A percentile compares a stretch with the other conserved stretches of the same genome.
These are phyloP conservation scores for Westerdykella ornata DNA, from an alignment of 2,329 filamentous ascomycete species.

Conservation along the genomic window DNA sequence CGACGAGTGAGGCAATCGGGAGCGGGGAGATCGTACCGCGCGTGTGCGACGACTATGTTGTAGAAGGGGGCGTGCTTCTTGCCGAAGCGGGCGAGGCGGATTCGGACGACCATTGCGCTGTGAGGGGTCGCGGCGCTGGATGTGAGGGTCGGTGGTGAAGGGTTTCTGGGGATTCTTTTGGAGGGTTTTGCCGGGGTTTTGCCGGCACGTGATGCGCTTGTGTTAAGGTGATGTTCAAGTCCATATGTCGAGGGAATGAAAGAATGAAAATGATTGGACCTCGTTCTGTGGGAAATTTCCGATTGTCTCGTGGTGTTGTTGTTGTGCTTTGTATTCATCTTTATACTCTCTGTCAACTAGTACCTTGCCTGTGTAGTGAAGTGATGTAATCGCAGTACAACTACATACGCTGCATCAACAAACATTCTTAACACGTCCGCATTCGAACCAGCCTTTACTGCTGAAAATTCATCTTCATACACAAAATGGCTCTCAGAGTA, in stretches of 20 bases:
- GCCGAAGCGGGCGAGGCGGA: slow-evolving; percentile 90
- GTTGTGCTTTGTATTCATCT: no score
- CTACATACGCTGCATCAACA: no score
- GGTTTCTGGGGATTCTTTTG: slow-evolving; percentile 11
- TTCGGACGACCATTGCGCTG: slow-evolving; percentile 78
- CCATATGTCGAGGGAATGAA: no score
- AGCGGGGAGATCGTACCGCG: slow-evolving; percentile 54
- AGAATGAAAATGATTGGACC: no score
- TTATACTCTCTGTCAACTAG: no score
- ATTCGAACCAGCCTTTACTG: background rate
- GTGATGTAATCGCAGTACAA: slow-evolving; percentile 26
- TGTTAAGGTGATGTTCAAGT: slow-evolving; percentile 7
- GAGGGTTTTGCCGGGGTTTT: slow-evolving; percentile 8
- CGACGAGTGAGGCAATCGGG: background rate
- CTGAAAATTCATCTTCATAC: background rate
- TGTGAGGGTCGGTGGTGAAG: slow-evolving; percentile 1
- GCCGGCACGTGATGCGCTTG: slow-evolving; percentile 6
- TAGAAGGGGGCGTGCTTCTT: slow-evolving; percentile 84
- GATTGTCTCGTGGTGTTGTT: no score
- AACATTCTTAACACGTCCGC: background rate
- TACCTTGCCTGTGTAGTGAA: slow-evolving; percentile 4
- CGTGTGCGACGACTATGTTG: slow-evolving; percentile 94
- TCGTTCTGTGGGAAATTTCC: no score
- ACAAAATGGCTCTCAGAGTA: slow-evolving; percentile 22
- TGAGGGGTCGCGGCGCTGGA: slow-evolving; percentile 1